Conservation (phyloP, 768 basidiomycete genomes). For the Candolleomyces aberdarensis region DNA sequence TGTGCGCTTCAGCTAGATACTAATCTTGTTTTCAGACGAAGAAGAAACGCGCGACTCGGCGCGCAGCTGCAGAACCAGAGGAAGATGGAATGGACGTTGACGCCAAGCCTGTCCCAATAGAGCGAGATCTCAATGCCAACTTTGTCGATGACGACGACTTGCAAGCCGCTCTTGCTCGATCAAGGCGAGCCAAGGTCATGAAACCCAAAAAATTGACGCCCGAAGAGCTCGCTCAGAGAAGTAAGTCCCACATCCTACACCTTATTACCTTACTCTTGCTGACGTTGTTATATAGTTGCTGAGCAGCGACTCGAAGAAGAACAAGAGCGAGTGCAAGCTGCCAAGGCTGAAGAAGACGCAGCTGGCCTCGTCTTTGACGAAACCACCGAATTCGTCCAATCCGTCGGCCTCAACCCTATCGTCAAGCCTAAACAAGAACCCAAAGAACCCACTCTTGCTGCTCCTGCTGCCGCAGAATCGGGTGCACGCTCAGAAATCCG, state of each 20-base stretch:
- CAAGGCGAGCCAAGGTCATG: slow-evolving; percentile 77
- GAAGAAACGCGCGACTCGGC: slow-evolving; percentile 82
- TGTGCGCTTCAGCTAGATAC: background rate
- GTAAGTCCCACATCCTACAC: slow-evolving; percentile 37
- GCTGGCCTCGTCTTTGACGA: slow-evolving; percentile 87
- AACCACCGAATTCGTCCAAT: slow-evolving; percentile 94
- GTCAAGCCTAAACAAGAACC: slow-evolving; percentile 47
- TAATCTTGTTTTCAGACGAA: slow-evolving; percentile 58
- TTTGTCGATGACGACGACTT: slow-evolving; percentile 99
- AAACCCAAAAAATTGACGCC: slow-evolving; percentile 75
- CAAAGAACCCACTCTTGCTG: slow-evolving; percentile 26
- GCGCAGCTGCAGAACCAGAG: slow-evolving; percentile 55
- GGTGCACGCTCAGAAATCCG: slow-evolving; percentile 36
- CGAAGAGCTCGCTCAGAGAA: slow-evolving; percentile 76
- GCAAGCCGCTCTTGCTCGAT: slow-evolving; percentile 86
- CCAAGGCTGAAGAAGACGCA: slow-evolving; percentile 41
- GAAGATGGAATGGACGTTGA: slow-evolving; percentile 79
- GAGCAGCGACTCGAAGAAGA: slow-evolving; percentile 58
- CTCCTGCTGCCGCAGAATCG: background rate
- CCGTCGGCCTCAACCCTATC: slow-evolving; percentile 66
- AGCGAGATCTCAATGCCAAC: slow-evolving; percentile 77
- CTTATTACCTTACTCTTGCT: background rate
- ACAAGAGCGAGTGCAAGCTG: slow-evolving; percentile 25
- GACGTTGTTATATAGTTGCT: slow-evolving; percentile 47
- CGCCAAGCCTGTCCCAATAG: slow-evolving; percentile 62